phyloP scores from a whole-genome alignment of 805 yeast genomes.

The Kazachstania kunashirensis region DNA sequence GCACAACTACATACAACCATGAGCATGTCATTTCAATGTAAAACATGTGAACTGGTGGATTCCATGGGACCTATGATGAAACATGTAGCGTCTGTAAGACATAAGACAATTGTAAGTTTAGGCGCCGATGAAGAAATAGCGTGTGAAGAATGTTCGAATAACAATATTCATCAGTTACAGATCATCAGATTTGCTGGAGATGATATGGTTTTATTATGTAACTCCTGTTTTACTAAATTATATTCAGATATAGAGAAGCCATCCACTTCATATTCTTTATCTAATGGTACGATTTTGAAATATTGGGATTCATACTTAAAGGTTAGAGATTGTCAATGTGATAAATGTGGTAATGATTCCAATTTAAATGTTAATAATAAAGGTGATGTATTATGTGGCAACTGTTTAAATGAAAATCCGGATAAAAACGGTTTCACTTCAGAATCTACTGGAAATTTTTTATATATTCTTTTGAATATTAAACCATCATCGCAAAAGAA shows the following conservation, averaged over 20 bases:
- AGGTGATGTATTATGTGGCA: constrained; percentile 33
- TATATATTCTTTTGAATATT: constrained; percentile 40
- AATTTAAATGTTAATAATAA: constrained; percentile 31
- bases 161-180: constrained; percentile 43
- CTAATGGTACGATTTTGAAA: constrained; percentile 47
- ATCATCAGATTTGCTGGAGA: constrained; percentile 46
- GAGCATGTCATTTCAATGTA: constrained; percentile 31
- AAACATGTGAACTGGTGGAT: constrained; percentile 35
- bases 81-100: constrained; percentile 46
- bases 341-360: constrained; percentile 35
- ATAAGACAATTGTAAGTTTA: constrained; percentile 35
- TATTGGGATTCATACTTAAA: constrained; percentile 39
- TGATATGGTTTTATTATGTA: constrained; percentile 44
- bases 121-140: constrained; percentile 34
- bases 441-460: constrained; percentile 40
- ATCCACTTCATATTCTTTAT: constrained; percentile 37
- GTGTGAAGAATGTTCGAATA: constrained; percentile 49
- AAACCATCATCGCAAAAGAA: constrained; percentile 25
- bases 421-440: constrained; percentile 27
- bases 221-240: constrained; percentile 35
- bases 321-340: constrained; percentile 44
- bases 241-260: constrained; percentile 32
- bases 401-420: constrained; percentile 31
- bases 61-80: constrained; percentile 37
- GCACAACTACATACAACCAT: not conserved